phyloP scores from a whole-genome alignment of 2,329 filamentous ascomycete genomes.

The Colletotrichum abscissum region DNA sequence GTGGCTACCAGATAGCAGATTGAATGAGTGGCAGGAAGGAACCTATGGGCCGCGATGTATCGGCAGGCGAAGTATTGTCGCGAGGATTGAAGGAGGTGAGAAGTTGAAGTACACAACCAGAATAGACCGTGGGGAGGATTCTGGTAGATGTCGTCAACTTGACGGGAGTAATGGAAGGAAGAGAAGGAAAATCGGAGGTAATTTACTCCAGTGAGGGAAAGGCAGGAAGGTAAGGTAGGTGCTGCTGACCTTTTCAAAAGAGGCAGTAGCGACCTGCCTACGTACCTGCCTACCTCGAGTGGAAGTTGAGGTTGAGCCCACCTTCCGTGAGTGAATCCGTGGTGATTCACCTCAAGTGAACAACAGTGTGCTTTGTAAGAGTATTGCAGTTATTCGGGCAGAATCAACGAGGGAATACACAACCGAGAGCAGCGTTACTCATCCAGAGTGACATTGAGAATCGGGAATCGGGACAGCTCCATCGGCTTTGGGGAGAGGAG shows the following conservation, averaged over 20 bases:
- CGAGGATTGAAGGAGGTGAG: background rate
- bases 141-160: background rate
- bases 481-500: background rate
- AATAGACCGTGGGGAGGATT: background rate
- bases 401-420: background rate
- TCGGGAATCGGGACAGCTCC: background rate
- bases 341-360: background rate
- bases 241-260: too few species aligned
- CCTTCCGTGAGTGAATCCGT: background rate
- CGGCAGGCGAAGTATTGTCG: background rate
- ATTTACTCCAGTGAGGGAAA: background rate
- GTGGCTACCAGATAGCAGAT: background rate
- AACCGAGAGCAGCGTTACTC: background rate
- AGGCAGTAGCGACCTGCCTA: too few species aligned
- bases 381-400: background rate
- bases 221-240: too few species aligned
- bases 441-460: background rate
- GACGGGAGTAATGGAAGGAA: background rate
- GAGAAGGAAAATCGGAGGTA: background rate
- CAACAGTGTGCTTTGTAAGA: background rate
- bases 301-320: background rate
- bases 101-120: background rate
- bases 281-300: too few species aligned
- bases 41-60: background rate
- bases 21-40: background rate